A percentile compares a stretch with the other conserved stretches of the same genome.
Evolutionary conservation across 495 filamentous ascomycete genomes (phyloP).

Genomic region (Aspergillus heteromorphus): DNA sequence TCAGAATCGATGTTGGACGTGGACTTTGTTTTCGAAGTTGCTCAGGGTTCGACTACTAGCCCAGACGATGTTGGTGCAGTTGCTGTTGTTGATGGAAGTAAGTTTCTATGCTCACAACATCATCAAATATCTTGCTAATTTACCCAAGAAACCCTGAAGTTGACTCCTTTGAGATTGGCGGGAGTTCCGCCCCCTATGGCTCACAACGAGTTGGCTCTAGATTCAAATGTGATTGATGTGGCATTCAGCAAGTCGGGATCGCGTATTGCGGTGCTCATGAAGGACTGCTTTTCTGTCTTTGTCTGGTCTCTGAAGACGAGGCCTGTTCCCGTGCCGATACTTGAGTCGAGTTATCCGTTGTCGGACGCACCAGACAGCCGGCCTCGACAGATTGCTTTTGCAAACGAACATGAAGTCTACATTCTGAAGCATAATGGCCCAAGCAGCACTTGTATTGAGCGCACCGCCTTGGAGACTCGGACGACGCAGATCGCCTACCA

Average conservation of each 20-base stretch:
- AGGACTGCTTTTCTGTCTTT: slow-evolving; percentile 56
- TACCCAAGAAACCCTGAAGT: slow-evolving; percentile 55
- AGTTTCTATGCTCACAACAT: slow-evolving; percentile 15
- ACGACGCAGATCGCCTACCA: slow-evolving; percentile 27
- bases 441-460: slow-evolving; percentile 32
- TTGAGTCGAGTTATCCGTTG: slow-evolving; percentile 43
- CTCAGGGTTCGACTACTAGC: slow-evolving; percentile 58
- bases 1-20: slow-evolving; percentile 47
- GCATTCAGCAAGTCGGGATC: slow-evolving; percentile 61
- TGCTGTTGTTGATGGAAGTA: slow-evolving; percentile 82
- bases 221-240: slow-evolving; percentile 64
- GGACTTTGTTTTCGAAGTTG: slow-evolving; percentile 66
- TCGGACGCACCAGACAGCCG: slow-evolving; percentile 30
- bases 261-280: slow-evolving; percentile 68
- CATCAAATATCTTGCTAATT: slow-evolving; percentile 5
- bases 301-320: slow-evolving; percentile 54
- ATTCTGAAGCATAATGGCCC: slow-evolving; percentile 31
- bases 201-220: slow-evolving; percentile 62
- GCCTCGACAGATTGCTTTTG: slow-evolving; percentile 39
- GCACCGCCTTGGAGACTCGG: slow-evolving; percentile 35
- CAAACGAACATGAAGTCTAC: slow-evolving; percentile 42
- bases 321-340: slow-evolving; percentile 37
- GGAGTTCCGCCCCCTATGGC: slow-evolving; percentile 94
- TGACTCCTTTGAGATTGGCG: slow-evolving; percentile 77
- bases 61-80: slow-evolving; percentile 78